Percentiles rank a stretch among this genome's conserved stretches.
These are phyloP conservation scores for Streptanthus diversifolius DNA, from an alignment of 345 rosid genomes.

Conservation along the genomic window DNA sequence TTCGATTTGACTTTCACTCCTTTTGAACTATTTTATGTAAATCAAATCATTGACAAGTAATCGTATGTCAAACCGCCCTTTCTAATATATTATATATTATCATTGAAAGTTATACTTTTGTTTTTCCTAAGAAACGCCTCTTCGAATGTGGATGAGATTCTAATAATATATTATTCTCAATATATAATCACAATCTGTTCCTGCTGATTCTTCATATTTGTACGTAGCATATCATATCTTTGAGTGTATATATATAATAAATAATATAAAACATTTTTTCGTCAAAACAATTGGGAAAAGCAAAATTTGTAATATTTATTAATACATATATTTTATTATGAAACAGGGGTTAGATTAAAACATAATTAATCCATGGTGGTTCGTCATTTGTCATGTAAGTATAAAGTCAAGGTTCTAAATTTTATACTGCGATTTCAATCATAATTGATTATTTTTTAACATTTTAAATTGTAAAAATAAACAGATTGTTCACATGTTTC, in stretches of 20 bases:
- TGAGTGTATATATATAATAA: background rate
- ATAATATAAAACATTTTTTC: background rate
- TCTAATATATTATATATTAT: background rate
- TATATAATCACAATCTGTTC: background rate
- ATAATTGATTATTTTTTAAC: too few species aligned
- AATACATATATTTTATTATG: too few species aligned
- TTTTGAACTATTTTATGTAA: background rate
- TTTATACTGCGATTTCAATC: too few species aligned
- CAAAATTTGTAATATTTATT: too few species aligned
- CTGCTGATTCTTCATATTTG: slow-evolving; percentile 2
- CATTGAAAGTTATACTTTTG: background rate
- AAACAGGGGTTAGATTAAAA: too few species aligned
- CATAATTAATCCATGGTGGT: background rate
- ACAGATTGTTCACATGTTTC: too few species aligned
- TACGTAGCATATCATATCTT: background rate
- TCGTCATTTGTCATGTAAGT: background rate
- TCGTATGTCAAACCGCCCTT: slow-evolving; percentile 35
- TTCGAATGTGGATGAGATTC: slow-evolving; percentile 14
- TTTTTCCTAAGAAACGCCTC: slow-evolving; percentile 14
- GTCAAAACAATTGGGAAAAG: background rate
- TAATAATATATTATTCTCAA: background rate
- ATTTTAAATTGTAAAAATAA: too few species aligned
- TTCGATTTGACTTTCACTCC: slow-evolving; percentile 24
- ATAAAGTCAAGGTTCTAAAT: background rate
- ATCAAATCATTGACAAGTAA: slow-evolving; percentile 31